Conservation (phyloP, 108 stramenopile species). For the Stephanodiscus triporus region DNA sequence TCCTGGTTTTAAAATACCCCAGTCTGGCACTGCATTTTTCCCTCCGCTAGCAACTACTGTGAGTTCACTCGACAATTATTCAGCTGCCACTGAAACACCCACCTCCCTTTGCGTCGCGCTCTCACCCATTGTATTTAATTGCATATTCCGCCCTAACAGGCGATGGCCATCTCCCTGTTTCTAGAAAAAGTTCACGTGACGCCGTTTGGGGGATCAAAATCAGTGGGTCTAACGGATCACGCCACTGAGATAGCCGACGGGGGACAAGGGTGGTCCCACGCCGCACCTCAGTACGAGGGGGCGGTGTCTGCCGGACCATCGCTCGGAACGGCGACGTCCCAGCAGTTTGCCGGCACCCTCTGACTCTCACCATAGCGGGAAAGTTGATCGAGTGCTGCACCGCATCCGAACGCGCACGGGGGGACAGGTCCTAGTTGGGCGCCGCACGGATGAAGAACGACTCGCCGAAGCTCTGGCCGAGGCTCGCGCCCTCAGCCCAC, state of each 20-base stretch:
- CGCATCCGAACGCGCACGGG: conserved; percentile 57
- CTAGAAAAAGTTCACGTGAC: too few relatives aligned
- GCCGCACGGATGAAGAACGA: conserved; percentile 68
- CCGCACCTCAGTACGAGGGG: conserved; percentile 71
- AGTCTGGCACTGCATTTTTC: too few relatives aligned
- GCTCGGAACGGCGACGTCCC: conserved; percentile 76
- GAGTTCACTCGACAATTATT: too few relatives aligned
- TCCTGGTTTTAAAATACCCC: too few relatives aligned
- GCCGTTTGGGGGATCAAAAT: conserved; percentile 81
- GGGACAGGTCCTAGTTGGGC: conserved; percentile 59
- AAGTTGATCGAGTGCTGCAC: conserved; percentile 72
- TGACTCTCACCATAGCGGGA: conserved; percentile 77
- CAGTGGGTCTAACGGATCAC: conserved; percentile 74
- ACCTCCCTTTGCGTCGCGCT: too few relatives aligned
- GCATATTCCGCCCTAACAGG: too few relatives aligned
- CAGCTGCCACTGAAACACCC: too few relatives aligned
- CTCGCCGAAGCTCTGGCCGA: conserved; percentile 68
- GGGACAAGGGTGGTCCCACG: conserved; percentile 57
- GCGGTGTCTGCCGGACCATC: conserved; percentile 67
- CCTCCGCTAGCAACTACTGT: too few relatives aligned
- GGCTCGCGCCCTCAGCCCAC: conserved; percentile 72
- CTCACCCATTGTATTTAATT: too few relatives aligned
- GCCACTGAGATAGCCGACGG: conserved; percentile 55
- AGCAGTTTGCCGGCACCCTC: conserved; percentile 55
- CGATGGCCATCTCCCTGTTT: too few relatives aligned